phyloP scores from a whole-genome alignment of 768 basidiomycete genomes.

The Lactarius hengduanensis region DNA sequence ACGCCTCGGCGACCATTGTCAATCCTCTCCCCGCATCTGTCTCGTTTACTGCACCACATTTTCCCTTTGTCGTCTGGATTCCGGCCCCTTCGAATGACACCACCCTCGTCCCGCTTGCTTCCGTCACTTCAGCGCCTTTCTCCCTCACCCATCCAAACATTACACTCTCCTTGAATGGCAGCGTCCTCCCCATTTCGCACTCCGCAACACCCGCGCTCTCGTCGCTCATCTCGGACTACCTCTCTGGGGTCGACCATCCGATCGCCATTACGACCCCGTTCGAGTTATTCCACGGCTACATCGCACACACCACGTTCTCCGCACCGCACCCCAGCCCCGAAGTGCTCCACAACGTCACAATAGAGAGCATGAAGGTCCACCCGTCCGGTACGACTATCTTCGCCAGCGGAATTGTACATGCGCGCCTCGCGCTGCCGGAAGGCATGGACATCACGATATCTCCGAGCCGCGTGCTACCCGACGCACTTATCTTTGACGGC shows the following conservation, averaged over 20 bases:
- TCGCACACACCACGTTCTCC: conserved; percentile 56
- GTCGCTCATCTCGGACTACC: conserved; percentile 59
- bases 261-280: conserved; percentile 55
- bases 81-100: conserved; percentile 33
- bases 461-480: conserved; percentile 66
- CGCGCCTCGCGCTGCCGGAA: conserved; percentile 61
- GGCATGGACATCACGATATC: conserved; percentile 67
- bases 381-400: conserved; percentile 49
- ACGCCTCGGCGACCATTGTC: conserved; percentile 54
- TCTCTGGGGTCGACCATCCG: conserved; percentile 54
- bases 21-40: conserved; percentile 56
- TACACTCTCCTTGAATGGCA: conserved; percentile 55
- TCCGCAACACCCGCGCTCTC: conserved; percentile 49
- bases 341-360: conserved; percentile 68
- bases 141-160: conserved; percentile 66
- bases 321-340: conserved; percentile 61
- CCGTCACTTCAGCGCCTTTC: conserved; percentile 55
- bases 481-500: conserved; percentile 78
- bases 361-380: conserved; percentile 71
- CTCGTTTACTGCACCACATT: conserved; percentile 49
- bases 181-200: conserved; percentile 51
- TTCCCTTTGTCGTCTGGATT: conserved; percentile 64
- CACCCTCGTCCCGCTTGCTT: conserved; percentile 47
- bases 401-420: conserved; percentile 69
- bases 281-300: conserved; percentile 48